phyloP scores from a whole-genome alignment of 345 rosid genomes.

The Salix exigua region DNA sequence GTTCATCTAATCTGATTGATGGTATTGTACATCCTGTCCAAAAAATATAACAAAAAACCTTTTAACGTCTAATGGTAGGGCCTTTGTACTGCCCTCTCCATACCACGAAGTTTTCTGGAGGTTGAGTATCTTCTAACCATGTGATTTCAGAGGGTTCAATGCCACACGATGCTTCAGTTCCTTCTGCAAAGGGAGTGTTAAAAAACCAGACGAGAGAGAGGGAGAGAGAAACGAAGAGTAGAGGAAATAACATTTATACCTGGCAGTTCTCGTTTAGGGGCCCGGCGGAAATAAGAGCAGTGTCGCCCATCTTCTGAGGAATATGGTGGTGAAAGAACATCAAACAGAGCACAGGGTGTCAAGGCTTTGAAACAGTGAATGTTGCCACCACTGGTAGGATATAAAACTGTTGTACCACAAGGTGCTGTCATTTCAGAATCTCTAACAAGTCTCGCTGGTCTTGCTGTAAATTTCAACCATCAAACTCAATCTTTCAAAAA shows the following conservation, averaged over 20 bases:
- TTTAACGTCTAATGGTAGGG: slow-evolving; percentile 56
- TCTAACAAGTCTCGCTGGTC: slow-evolving; percentile 69
- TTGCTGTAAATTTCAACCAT: slow-evolving; percentile 43
- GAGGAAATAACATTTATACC: slow-evolving; percentile 27
- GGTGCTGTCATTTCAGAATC: slow-evolving; percentile 69
- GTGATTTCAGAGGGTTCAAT: slow-evolving; percentile 44
- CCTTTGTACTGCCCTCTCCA: slow-evolving; percentile 64
- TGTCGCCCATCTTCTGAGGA: slow-evolving; percentile 54
- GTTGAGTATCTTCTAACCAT: slow-evolving; percentile 86
- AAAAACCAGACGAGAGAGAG: background rate
- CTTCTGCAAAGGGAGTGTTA: slow-evolving; percentile 28
- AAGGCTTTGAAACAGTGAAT: slow-evolving; percentile 76
- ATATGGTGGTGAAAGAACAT: slow-evolving; percentile 72
- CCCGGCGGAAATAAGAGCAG: slow-evolving; percentile 61
- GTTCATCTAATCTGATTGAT: slow-evolving; percentile 13
- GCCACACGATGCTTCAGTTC: slow-evolving; percentile 58
- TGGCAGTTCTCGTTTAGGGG: slow-evolving; percentile 49
- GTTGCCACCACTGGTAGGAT: slow-evolving; percentile 78
- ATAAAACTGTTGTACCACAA: slow-evolving; percentile 53
- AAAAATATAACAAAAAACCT: background rate
- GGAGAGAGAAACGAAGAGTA: background rate
- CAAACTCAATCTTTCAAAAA: background rate
- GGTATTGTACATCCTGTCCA: slow-evolving; percentile 1
- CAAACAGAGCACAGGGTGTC: slow-evolving; percentile 71
- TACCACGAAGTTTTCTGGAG: slow-evolving; percentile 76